phyloP scores from a whole-genome alignment of 148 eudicot species.

The Persicaria tinctoria region DNA sequence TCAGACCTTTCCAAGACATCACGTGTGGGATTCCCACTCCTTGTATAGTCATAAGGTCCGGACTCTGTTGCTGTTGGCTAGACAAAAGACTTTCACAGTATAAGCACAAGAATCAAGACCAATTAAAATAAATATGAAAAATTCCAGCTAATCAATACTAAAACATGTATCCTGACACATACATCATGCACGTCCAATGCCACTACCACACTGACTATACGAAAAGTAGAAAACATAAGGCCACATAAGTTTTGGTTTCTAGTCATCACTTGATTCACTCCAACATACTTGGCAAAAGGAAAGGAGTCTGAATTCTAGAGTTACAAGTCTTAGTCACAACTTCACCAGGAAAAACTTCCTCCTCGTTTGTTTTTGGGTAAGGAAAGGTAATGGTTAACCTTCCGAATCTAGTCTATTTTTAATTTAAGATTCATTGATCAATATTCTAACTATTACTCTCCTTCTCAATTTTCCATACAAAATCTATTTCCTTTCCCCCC shows the following conservation, averaged over 20 bases:
- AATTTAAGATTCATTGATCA: too few species aligned
- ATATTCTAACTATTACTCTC: too few species aligned
- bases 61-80: slow-evolving; percentile 76
- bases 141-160: background rate
- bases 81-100: background rate
- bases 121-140: background rate
- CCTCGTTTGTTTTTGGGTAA: too few species aligned
- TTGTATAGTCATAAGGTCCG: slow-evolving; percentile 91
- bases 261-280: background rate
- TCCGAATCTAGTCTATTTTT: too few species aligned
- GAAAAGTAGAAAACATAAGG: background rate
- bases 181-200: background rate
- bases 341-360: background rate
- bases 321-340: background rate
- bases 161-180: background rate
- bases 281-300: background rate
- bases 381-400: too few species aligned
- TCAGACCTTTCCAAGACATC: slow-evolving; percentile 74
- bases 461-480: too few species aligned
- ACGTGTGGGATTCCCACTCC: slow-evolving; percentile 98
- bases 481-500: too few species aligned
- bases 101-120: background rate
- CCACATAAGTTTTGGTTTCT: background rate
- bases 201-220: background rate
- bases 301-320: background rate